A percentile compares a stretch with the other conserved stretches of the same genome.
Conservation (phyloP, 2,329 filamentous ascomycete genomes). For the Aspergillus arachidicola region DNA sequence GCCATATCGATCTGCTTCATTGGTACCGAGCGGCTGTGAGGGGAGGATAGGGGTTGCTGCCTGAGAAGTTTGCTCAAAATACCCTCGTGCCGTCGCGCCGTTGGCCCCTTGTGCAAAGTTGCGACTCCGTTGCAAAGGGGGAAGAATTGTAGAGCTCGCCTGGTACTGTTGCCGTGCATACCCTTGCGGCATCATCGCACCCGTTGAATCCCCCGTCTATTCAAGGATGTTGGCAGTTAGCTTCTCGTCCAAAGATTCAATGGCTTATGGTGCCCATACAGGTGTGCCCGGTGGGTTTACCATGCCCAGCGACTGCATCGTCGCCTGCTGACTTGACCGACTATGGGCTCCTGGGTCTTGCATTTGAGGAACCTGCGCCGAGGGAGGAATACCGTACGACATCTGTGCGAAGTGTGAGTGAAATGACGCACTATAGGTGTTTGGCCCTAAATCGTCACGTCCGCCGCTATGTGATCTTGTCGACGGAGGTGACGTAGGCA, state of each 20-base stretch:
- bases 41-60: conserved; percentile 37
- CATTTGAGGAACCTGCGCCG: conserved; percentile 38
- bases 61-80: conserved; percentile 38
- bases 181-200: conserved; percentile 39
- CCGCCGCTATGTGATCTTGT: not conserved
- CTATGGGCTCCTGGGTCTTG: conserved; percentile 36
- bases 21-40: conserved; percentile 34
- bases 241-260: conserved; percentile 25
- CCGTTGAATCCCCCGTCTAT: conserved; percentile 40
- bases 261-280: conserved; percentile 35
- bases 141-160: conserved; percentile 36
- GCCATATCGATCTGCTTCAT: conserved; percentile 37
- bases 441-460: not conserved
- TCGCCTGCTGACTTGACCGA: conserved; percentile 38
- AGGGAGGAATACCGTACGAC: conserved; percentile 37
- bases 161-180: conserved; percentile 39
- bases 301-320: conserved; percentile 40
- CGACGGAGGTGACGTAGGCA: conserved; percentile 5
- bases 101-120: conserved; percentile 33
- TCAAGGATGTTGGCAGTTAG: conserved; percentile 33
- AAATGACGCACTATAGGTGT: conserved; percentile 6
- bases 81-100: conserved; percentile 30
- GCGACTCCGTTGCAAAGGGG: conserved; percentile 38
- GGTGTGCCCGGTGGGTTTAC: conserved; percentile 42
- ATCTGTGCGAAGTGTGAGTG: conserved; percentile 31